phyloP scores from a whole-genome alignment of 2,329 filamentous ascomycete species.

The Basipetospora chlamydospora region DNA sequence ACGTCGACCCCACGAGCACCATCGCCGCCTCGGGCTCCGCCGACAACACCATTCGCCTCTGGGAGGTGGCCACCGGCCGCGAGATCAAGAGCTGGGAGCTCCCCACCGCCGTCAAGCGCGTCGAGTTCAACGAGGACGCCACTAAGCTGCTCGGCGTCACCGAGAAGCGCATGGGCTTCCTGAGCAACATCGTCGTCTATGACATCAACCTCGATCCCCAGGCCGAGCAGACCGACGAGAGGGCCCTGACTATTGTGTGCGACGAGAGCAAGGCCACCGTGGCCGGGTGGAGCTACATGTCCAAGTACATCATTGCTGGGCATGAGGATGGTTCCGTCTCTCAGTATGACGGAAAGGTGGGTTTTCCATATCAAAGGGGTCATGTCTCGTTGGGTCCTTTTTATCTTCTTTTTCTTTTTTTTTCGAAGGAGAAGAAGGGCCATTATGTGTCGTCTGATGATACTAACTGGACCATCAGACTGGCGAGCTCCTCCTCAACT shows the following conservation, averaged over 20 bases:
- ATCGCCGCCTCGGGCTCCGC: slow-evolving; percentile 90
- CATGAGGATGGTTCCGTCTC: slow-evolving; percentile 94
- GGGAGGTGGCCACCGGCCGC: slow-evolving; percentile 88
- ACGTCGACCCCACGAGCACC: slow-evolving; percentile 82
- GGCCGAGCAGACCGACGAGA: slow-evolving; percentile 74
- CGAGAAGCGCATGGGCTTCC: slow-evolving; percentile 94
- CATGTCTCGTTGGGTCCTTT: too few species aligned
- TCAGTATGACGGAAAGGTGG: slow-evolving; percentile 78
- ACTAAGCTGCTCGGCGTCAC: slow-evolving; percentile 83
- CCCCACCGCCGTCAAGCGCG: slow-evolving; percentile 89
- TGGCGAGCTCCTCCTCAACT: slow-evolving; percentile 5
- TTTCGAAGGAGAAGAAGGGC: background rate
- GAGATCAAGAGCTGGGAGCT: slow-evolving; percentile 97
- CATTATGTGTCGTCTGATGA: background rate
- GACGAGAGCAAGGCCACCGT: slow-evolving; percentile 95
- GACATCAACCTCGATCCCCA: slow-evolving; percentile 75
- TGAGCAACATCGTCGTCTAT: slow-evolving; percentile 86
- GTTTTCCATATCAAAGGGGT: too few species aligned
- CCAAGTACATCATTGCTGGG: slow-evolving; percentile 91
- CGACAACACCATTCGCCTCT: slow-evolving; percentile 95
- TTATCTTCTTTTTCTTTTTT: background rate
- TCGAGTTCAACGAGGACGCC: slow-evolving; percentile 94
- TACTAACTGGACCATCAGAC: slow-evolving; percentile 20
- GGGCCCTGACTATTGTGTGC: slow-evolving; percentile 73
- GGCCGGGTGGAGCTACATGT: slow-evolving; percentile 88